Evolutionary conservation across 352 stramenopile genomes (phyloP), one percentile per base, ranked within the genome.

Genomic region (Globisporangium spiculum): DNA sequence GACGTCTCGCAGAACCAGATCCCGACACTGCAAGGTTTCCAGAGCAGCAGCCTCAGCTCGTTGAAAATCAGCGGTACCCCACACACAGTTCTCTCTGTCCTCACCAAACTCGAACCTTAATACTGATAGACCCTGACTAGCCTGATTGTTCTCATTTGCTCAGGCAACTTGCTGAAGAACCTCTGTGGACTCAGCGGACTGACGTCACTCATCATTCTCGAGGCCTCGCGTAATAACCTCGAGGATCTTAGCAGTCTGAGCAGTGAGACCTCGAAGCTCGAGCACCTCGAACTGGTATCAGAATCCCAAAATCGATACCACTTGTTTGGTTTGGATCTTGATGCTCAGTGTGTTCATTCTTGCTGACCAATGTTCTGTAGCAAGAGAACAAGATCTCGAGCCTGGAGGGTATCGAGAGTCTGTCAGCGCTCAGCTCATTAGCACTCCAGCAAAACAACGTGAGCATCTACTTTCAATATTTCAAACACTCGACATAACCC

Each of bases 1-100:
- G 81, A 92, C 61, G 26, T 93, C 22, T 92, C 84, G 27, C 73
- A 75, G 61, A 94, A 94, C 73, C 83, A 93, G 64, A 79, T 94
- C 58, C 34, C 71, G 34, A 77, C 73, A 3, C 69, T 94, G 0
- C 72, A 88, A 56, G 83, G 81, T 2, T 70, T 90, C 44, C 65
- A 85, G 50, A 88, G 76, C 46, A 60, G 60, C 7, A 86, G 74
- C 20, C 62, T 92, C 7, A 72, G 81, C 36, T 81, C 77, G 7
- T 73, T 94, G 44, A 89, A 88, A 56, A 76, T 89, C 58, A 90
- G 78, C 60, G 84, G 85, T 89, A 74, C 9, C 24, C 7, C 27
- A n/a, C 18, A 61, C 44, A 5, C 14, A 58, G 9, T 14, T 59
- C 41, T 48, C 14, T 32, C 4, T 32, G 30, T 48, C 41, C 41